Base-by-base conservation (phyloP, 1,284 basidiomycete genomes). In the Ceratobasidium sp. region DNA sequence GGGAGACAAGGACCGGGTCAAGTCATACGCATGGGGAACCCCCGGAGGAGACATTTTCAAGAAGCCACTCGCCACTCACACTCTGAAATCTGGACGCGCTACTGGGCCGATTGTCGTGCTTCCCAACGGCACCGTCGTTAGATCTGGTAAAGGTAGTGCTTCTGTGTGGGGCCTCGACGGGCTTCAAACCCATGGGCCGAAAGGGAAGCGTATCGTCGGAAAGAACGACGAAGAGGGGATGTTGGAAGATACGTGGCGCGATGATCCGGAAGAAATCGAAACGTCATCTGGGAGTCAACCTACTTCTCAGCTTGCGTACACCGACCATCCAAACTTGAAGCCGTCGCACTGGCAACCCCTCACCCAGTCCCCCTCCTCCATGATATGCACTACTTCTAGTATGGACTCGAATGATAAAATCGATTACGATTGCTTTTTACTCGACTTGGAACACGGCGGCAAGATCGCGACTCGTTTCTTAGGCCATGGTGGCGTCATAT, bases 241-340 rank as follows among this genome's bases (percentile, higher is more conserved):
- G 14, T 5, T 53, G 22, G 51, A 53, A 29, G 27, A 41, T 36
- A 57, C 36, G 15, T n/a, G 19, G 27, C 60, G 60, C n/a, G 67
- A 71, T 41, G 44, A 47, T n/a, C 50, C 48, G 22, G 67, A 71
- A 11, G 53, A 71, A 9, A 59, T 71, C 31, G 67, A 71, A 41
- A 17, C 19, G 19, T 71, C 69, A 29, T 48, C 54, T 19, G 69
- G 54, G 6, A 41, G 6, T 4, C 4, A 41, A 11, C 64, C 27
- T 3, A 67, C 31, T 31, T 53, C 48, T n/a, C 19, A 22, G 5
- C 29, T 67, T 33, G 11, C n/a, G 3, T 48, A 29, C 14, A 14
- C n/a, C 8, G 48, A 67, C 50, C 4, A 56, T 9, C 36, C 64
- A 17, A 48, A 19, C 22, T 27, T 44, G 64, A 53, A 19, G 22